Base-by-base conservation (phyloP, 192 early-diverging fungal species). In the Rhizoclosmatium globosum region DNA sequence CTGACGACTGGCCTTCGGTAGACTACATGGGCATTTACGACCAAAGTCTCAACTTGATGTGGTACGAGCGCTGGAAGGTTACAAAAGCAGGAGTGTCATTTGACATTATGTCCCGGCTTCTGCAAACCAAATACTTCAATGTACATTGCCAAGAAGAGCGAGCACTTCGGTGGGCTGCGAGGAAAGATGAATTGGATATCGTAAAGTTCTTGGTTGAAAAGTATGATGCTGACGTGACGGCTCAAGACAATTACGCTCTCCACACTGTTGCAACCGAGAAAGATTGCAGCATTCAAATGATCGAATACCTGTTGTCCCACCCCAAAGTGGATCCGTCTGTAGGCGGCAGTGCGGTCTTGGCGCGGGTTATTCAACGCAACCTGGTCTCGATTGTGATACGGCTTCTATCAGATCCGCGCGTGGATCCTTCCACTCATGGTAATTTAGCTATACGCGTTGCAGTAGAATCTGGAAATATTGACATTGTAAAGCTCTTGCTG, bases 131-230 rank as follows among this genome's bases (percentile, higher is more conserved):
- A 39, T 31, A 19, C 38, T 62, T 62, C 23, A 23, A 62, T 21
- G 11, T 21, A 9, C 4, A 7, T 7, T 9, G 15, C 21, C 60
- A 62, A 39, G 4, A 21, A 39, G 21, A 62, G 11, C 60, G 60
- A 19, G 7, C 60, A 19, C 11, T 62, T 62, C 9, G 60, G 21
- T 62, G 7, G 11, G 21, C 21, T 7, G 60, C 60, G 21, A 19
- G 60, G 7, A 9, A 19, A 7, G 60, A 21, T 19, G 4, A 62
- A 6, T 62, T 62, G 60, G 60, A 46, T 79, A n/a, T 39, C 82
- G 77, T 68, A 31, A 80, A 41, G 38, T 7, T 62, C 0, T 39
- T 62, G 19, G 60, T 62, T 23, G 19, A 19, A 21, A 4, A 0
- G 0, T 23, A 7, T 7, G 21, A 31, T 7, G 60, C 21, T 19